Conservation (phyloP, 2,329 filamentous ascomycete species). For the Pseudogymnoascus sp. region DNA sequence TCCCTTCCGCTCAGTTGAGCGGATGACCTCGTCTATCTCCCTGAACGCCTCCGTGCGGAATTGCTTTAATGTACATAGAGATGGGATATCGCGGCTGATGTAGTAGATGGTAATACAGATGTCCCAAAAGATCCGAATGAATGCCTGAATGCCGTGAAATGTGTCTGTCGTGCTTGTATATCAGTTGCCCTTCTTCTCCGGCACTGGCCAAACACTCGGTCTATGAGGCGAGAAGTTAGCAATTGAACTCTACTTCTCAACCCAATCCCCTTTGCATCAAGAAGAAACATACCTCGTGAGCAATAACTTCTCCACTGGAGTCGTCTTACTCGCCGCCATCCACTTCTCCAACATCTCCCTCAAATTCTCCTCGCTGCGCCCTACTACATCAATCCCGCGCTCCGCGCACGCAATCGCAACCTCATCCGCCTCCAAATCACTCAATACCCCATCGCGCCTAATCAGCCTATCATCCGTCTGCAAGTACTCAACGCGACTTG, state of each 20-base stretch:
- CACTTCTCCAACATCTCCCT: conserved; percentile 32
- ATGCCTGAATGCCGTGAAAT: not conserved
- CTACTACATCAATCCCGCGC: conserved; percentile 52
- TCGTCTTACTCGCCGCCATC: conserved; percentile 31
- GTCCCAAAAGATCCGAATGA: not conserved
- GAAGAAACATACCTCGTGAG: conserved; percentile 28
- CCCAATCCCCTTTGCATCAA: not conserved
- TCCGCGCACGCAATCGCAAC: conserved; percentile 62
- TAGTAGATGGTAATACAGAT: not conserved
- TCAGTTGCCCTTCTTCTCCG: not conserved
- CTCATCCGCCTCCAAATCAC: conserved; percentile 53
- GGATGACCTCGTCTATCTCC: not conserved
- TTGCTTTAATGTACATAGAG: not conserved
- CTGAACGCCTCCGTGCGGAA: not conserved
- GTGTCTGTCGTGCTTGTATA: not conserved
- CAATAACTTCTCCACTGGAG: conserved; percentile 23
- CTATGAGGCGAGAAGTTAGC: not conserved
- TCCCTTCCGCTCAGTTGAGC: not conserved
- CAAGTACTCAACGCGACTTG: conserved; percentile 52
- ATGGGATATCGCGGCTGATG: not conserved
- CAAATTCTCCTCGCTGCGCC: conserved; percentile 28
- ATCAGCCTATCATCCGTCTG: conserved; percentile 64
- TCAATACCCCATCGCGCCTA: conserved; percentile 50
- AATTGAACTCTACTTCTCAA: not conserved
- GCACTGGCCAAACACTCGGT: not conserved